Base-by-base conservation (phyloP, 805 yeast species). In the Yamadazyma sp. region DNA sequence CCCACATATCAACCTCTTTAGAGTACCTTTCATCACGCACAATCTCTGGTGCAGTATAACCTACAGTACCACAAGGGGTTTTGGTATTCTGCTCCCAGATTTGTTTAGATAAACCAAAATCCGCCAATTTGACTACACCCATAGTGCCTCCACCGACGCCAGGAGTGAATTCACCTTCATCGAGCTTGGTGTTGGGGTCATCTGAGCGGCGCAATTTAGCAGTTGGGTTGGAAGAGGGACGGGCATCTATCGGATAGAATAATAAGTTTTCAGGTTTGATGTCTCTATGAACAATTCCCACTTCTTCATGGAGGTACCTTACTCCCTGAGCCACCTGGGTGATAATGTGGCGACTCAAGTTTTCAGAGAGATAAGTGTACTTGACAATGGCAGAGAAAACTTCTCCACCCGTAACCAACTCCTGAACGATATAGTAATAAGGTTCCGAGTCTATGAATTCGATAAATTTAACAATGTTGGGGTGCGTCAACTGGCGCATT, bases 1-100 rank as follows among this genome's bases (percentile, higher is more conserved):
- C 97, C 99, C 99, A 93, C 93, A 93, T 87, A 59, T 93, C 99
- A 24, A 93, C 99, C 46, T 89, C 84, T 66, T 86, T 88, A 1
- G 96, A 85, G 57, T 93, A 93, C 32, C 81, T 74, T 65, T 90
- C 95, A 60, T 93, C 98, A 47, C 84, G 81, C 27, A 93, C 98
- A 50, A 93, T 91, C 61, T 93, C 99, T 0, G 99, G 99, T 0
- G 99, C 99, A 2, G 98, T 91, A 55, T 93, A 93, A 3, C 98
- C 98, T 12, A 93, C 96, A 1, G 99, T 93, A 35, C 99, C 99
- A 64, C 99, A 93, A 0, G 99, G 99, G 0, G 99, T 93, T 73
- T 88, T 87, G 15, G 97, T 86, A 51, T 85, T 85, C 33, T 82
- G 76, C 53, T 84, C 86, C 81, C 89, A 84, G 21, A 91, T 80